A percentile compares a stretch with the other conserved stretches of the same genome.
Conservation (phyloP, 495 filamentous ascomycete species). For the Aspergillus avenaceus region DNA sequence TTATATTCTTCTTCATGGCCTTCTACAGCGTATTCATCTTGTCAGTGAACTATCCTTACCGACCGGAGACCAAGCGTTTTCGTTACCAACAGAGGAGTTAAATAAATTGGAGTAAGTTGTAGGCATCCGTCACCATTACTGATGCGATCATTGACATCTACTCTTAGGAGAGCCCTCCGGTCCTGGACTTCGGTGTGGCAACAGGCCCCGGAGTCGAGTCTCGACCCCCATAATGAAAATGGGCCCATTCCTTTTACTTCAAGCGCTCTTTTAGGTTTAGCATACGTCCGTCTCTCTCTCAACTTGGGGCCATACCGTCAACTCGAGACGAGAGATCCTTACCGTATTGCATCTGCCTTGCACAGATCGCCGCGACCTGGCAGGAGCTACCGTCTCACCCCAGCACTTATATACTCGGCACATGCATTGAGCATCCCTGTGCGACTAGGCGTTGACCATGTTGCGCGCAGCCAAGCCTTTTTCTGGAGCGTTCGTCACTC, state of each 20-base stretch:
- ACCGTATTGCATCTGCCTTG: slow-evolving; percentile 28
- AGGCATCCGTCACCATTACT: not conserved
- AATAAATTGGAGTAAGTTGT: slow-evolving; percentile 36
- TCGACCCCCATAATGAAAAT: slow-evolving; percentile 38
- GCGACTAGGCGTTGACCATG: slow-evolving; percentile 36
- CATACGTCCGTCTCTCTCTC: slow-evolving; percentile 35
- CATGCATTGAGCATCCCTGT: slow-evolving; percentile 40
- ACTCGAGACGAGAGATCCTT: slow-evolving; percentile 35
- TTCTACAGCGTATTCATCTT: slow-evolving; percentile 39
- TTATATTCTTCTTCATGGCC: slow-evolving; percentile 35
- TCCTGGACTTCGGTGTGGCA: slow-evolving; percentile 41
- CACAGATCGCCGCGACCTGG: slow-evolving; percentile 30
- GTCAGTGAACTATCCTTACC: slow-evolving; percentile 37
- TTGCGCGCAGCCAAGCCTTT: slow-evolving; percentile 43
- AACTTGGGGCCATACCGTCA: slow-evolving; percentile 35
- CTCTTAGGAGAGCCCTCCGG: slow-evolving; percentile 29
- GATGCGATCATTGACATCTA: not conserved
- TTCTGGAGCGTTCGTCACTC: slow-evolving; percentile 50
- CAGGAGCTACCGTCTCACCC: slow-evolving; percentile 34
- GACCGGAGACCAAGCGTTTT: slow-evolving; percentile 27
- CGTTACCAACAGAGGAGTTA: slow-evolving; percentile 33
- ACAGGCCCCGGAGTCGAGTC: slow-evolving; percentile 39
- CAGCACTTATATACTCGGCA: slow-evolving; percentile 36
- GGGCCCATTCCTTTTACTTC: slow-evolving; percentile 40
- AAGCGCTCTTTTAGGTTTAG: slow-evolving; percentile 34